Percentiles rank a stretch among this genome's conserved stretches.
Conservation (phyloP, 495 filamentous ascomycete species). For the Penicillium goetzii region DNA sequence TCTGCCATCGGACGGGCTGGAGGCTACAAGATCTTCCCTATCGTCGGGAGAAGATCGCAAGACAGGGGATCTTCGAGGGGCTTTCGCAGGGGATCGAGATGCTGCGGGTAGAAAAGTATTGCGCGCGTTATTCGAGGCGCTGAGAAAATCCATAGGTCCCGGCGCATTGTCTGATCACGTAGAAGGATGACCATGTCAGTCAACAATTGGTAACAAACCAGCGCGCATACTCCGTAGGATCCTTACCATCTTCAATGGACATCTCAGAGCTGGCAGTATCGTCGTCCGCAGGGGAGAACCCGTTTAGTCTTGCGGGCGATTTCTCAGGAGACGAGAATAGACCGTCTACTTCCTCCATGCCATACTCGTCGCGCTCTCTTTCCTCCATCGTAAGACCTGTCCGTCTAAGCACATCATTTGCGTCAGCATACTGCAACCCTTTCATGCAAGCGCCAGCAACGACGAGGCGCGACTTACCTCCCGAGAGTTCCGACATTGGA, state of each 20-base stretch:
- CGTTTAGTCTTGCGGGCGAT: conserved; percentile 49
- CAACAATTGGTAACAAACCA: not conserved
- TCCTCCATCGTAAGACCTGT: conserved; percentile 85
- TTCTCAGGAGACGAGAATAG: conserved; percentile 90
- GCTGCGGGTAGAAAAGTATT: conserved; percentile 38
- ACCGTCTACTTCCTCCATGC: conserved; percentile 80
- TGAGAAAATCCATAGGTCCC: conserved; percentile 49
- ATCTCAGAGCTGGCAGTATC: conserved; percentile 49
- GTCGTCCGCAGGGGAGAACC: conserved; percentile 30
- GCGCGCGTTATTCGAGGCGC: conserved; percentile 34
- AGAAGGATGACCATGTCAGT: conserved; percentile 19
- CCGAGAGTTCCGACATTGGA: conserved; percentile 66
- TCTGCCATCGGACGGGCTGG: conserved; percentile 47
- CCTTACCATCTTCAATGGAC: conserved; percentile 53
- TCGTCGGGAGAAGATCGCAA: conserved; percentile 46
- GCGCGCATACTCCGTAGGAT: not conserved
- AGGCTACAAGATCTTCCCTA: conserved; percentile 37
- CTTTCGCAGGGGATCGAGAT: conserved; percentile 51
- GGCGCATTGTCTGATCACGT: conserved; percentile 42
- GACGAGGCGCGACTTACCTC: conserved; percentile 49
- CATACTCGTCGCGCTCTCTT: conserved; percentile 85
- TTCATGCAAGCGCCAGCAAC: not conserved
- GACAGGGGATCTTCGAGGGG: conserved; percentile 47
- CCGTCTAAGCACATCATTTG: conserved; percentile 52
- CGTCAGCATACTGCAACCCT: conserved; percentile 17